Base-by-base conservation (phyloP, 306 rosid species). In the Quercus alba region DNA sequence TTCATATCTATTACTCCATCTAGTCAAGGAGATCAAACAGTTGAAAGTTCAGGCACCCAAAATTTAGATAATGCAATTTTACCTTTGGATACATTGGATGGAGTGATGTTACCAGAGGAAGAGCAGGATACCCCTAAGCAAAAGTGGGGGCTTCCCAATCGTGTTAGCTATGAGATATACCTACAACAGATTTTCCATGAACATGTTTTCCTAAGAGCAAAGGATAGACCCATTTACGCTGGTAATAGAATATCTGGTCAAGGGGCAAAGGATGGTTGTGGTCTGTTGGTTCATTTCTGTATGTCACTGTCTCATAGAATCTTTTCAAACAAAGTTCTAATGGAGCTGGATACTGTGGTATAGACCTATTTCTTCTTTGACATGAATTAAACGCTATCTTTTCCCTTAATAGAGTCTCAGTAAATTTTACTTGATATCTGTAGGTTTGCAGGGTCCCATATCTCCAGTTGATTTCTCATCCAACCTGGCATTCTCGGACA, bases 331-430 rank as follows among this genome's bases (percentile, higher is more conserved):
- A 88, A 89, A 84, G 94, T 95, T 81, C 94, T 93, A n/a, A 72
- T 78, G 70, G 96, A 83, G 92, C 91, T 95, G 76, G 98, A 95
- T 85, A 93, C 91, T 70, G 87, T 91, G 97, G 97, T 93, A 88
- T 74, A 51, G 79, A 56, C 70, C 17, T n/a, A 38, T 75, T 71
- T 59, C 66, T 54, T 31, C 46, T 59, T 31, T 14, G 31, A n/a
- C 51, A 6, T 76, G 58, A 55, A 67, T 33, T 11, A 8, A 71
- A 23, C 49, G 30, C 68, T 21, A 46, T 25, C 59, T 59, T n/a
- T 77, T 56, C 54, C 56, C 87, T 80, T 61, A 19, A 62, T 72
- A 33, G 73, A 64, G 46, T 75, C 74, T 81, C 63, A 76, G 28
- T 54, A 7, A 80, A 49, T 41, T 72, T 75, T 72, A 68, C 62